phyloP scores from a whole-genome alignment of 148 eudicot genomes.

The Chenopodium formosanum region DNA sequence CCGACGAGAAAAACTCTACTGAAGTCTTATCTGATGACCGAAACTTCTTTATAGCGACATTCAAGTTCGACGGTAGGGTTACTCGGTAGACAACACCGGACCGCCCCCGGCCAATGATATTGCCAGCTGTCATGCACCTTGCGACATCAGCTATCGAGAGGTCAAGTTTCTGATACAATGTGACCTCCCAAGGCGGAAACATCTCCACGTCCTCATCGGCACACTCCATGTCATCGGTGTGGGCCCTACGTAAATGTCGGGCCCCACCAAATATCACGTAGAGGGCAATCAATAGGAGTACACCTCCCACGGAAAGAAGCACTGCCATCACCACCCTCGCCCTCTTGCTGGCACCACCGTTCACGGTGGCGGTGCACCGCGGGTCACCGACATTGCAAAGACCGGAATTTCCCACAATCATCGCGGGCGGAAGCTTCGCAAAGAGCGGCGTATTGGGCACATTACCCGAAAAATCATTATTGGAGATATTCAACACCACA shows the following conservation, averaged over 20 bases:
- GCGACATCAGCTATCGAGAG: constrained; percentile 70
- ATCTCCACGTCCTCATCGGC: constrained; percentile 56
- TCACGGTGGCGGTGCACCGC: constrained; percentile 27
- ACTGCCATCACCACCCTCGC: constrained; percentile 74
- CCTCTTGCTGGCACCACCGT: constrained; percentile 20
- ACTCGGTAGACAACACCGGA: constrained; percentile 67
- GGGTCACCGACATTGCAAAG: constrained; percentile 49
- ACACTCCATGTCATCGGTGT: constrained; percentile 22
- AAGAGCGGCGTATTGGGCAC: constrained; percentile 71
- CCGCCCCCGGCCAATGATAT: constrained; percentile 64
- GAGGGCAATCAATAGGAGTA: constrained; percentile 52
- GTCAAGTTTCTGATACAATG: constrained; percentile 78
- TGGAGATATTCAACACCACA: constrained; percentile 69
- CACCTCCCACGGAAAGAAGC: constrained; percentile 59
- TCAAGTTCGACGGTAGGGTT: constrained; percentile 33
- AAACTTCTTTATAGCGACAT: constrained; percentile 69
- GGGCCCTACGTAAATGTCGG: constrained; percentile 25
- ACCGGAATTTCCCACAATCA: constrained; percentile 52
- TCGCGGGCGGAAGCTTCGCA: constrained; percentile 59
- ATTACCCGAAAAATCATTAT: constrained; percentile 64
- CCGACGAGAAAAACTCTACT: constrained; percentile 66
- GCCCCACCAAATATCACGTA: constrained; percentile 55
- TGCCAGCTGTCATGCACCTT: constrained; percentile 46
- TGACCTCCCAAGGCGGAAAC: constrained; percentile 91
- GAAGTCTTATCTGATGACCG: constrained; percentile 53